Conservation (phyloP, 1,139 yeast genomes). For the Sugiyamaella paludigena region DNA sequence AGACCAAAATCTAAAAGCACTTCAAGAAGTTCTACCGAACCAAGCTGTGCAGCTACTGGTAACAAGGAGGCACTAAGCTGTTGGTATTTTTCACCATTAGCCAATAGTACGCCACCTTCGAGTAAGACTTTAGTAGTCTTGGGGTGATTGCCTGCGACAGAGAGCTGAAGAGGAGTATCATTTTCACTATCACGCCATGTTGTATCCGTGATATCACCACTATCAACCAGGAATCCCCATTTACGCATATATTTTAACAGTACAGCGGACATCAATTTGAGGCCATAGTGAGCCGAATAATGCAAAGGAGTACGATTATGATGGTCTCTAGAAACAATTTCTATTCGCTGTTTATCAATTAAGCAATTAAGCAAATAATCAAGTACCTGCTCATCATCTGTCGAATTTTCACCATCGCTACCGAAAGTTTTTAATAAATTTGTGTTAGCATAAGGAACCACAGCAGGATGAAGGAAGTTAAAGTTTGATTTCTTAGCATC, state of each 20-base stretch:
- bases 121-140: slow-evolving; percentile 64
- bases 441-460: slow-evolving; percentile 46
- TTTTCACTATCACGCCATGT: slow-evolving; percentile 85
- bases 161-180: slow-evolving; percentile 77
- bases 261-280: slow-evolving; percentile 58
- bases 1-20: slow-evolving; percentile 59
- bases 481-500: slow-evolving; percentile 12
- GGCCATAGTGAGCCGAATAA: slow-evolving; percentile 85
- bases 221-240: slow-evolving; percentile 50
- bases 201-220: slow-evolving; percentile 51
- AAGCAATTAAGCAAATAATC: slow-evolving; percentile 52
- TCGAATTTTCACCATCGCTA: slow-evolving; percentile 54
- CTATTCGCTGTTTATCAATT: slow-evolving; percentile 51
- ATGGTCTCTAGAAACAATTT: slow-evolving; percentile 65
- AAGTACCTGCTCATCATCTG: slow-evolving; percentile 51
- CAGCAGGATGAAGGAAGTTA: slow-evolving; percentile 46
- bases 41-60: slow-evolving; percentile 60
- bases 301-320: slow-evolving; percentile 85
- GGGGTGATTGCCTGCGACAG: slow-evolving; percentile 83
- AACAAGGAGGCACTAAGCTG: slow-evolving; percentile 32
- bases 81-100: slow-evolving; percentile 22
- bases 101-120: slow-evolving; percentile 43
- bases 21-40: slow-evolving; percentile 56
- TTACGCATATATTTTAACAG: slow-evolving; percentile 52
- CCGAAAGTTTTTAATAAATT: slow-evolving; percentile 51